Base-by-base conservation (phyloP, 2,329 filamentous ascomycete species). In the Fusarium sambucinum region DNA sequence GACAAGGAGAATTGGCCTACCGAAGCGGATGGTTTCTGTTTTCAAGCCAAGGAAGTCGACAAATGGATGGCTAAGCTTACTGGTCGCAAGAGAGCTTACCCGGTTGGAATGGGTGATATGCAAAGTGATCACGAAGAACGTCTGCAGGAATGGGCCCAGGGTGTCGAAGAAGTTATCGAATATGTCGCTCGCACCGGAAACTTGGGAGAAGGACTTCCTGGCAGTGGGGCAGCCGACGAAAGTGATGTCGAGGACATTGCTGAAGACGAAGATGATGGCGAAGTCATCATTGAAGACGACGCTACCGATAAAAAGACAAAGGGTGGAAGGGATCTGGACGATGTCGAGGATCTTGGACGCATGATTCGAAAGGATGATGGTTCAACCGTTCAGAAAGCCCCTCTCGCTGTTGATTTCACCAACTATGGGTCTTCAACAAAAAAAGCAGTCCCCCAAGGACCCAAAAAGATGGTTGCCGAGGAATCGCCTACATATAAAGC, bases 11-110 rank as follows among this genome's bases (percentile, higher is more conserved):
- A 92, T 59, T 99, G 96, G 95, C 93, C 94, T 1, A 93, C 91
- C 0, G 94, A 97, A 79, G 88, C 90, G 61, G 92, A 96, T 72
- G 95, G 95, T 0, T 99, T 94, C 80, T 97, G 95, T 77, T 94
- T 93, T 66, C 95, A 98, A 77, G 95, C 95, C 2, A 92, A 90
- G 74, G 90, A 97, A 71, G 84, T 96, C 5, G 95, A 99, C 77
- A 94, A 89, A 77, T 98, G 96, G 95, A 92, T 99, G 92, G 94
- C 95, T n/a, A 96, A 94, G 76, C 81, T 99, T 74, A 97, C 94
- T 0, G 90, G 88, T 3, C 87, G 91, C 65, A 97, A 95, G 80
- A 86, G 94, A 75, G 94, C 93, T 1, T 98, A 91, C 73, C 95
- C 95, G 0, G 83, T 98, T 9, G 96, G 96, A 6, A 90, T 95